These are phyloP conservation scores for Angomonas deanei DNA, from an alignment of 208 protist species.

Conservation along the genomic window DNA sequence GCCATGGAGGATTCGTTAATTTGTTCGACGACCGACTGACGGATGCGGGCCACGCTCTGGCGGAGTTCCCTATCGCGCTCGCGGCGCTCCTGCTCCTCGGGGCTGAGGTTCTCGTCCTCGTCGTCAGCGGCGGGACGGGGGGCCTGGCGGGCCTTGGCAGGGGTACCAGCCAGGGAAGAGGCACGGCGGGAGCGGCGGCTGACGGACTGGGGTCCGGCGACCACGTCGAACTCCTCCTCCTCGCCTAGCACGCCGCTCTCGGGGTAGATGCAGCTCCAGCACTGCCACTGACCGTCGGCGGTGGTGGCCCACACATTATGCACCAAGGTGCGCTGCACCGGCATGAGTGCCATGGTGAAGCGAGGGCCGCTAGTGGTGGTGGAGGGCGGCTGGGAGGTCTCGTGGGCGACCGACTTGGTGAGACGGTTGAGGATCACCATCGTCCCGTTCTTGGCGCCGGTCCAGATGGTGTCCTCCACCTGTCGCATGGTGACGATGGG, in stretches of 20 bases:
- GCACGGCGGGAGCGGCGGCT: constrained; percentile 13
- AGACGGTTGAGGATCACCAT: constrained; percentile 48
- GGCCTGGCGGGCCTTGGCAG: constrained; percentile 2
- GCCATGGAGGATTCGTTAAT: constrained; percentile 18
- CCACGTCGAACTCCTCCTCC: constrained; percentile 4
- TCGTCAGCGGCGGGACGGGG: not conserved
- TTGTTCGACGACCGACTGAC: constrained; percentile 22
- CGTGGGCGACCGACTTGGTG: constrained; percentile 30
- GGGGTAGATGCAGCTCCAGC: constrained; percentile 31
- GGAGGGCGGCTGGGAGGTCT: constrained; percentile 26
- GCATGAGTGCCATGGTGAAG: constrained; percentile 28
- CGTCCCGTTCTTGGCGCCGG: constrained; percentile 54
- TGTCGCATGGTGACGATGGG: constrained; percentile 41
- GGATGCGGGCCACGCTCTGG: constrained; percentile 30
- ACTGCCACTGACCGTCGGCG: constrained; percentile 39
- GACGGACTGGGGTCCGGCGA: constrained; percentile 9
- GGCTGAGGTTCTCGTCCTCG: constrained; percentile 7
- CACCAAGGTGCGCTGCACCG: constrained; percentile 27
- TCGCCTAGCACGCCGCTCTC: constrained; percentile 8
- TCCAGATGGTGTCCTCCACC: constrained; percentile 63
- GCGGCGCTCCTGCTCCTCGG: constrained; percentile 10
- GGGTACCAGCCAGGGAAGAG: constrained; percentile 11
- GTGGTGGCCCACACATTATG: constrained; percentile 39
- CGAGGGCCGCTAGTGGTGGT: constrained; percentile 10
- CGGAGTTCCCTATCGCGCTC: constrained; percentile 22